Base-by-base conservation (phyloP, 495 filamentous ascomycete genomes). In the Hypoxylon lenormandii region DNA sequence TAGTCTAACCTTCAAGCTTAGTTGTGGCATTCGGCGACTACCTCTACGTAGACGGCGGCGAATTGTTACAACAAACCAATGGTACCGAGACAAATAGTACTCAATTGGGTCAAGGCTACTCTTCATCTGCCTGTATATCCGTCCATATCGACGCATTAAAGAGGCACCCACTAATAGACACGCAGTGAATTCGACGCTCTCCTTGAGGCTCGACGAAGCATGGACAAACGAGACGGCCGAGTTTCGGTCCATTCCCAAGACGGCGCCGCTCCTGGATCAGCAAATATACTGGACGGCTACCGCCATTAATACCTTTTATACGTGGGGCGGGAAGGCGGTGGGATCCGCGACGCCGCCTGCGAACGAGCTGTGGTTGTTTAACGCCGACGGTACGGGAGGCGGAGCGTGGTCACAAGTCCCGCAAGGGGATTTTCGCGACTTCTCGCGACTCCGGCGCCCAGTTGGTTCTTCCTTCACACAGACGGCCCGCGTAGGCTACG, bases 121-220 rank as follows among this genome's bases (percentile, higher is more conserved):
- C 57, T 50, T 58, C 68, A 61, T 71, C 66, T n/a, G 46, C 62
- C 21, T 57, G 68, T 71, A 71, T 48, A 54, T 51, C 23, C 8
- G 48, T 16, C 7, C 18, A 4, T 18, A 8, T 11, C 33, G 11
- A 42, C 22, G 23, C 40, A 38, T 45, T 21, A 1, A 18, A 22
- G 49, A 42, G 8, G 7, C n/a, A 8, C 36, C 43, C 26, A 51
- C 47, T 71, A 61, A 71, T 47, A 12, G 22, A 56, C 13, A 3
- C 33, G 48, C 13, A 77, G 73, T 74, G 0, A 75, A 66, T 58
- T 76, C 74, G 6, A 81, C 79, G 1, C 66, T 78, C 49, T 82
- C 78, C 28, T 64, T 80, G 18, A 73, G 75, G 64, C 57, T 80
- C 2, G 76, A 73, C 15, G 66, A 72, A 26, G 76, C 78, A 6